Percentiles rank a stretch among this genome's conserved stretches.
Conservation (phyloP, 2,329 filamentous ascomycete species). For the Didymella segeticola region DNA sequence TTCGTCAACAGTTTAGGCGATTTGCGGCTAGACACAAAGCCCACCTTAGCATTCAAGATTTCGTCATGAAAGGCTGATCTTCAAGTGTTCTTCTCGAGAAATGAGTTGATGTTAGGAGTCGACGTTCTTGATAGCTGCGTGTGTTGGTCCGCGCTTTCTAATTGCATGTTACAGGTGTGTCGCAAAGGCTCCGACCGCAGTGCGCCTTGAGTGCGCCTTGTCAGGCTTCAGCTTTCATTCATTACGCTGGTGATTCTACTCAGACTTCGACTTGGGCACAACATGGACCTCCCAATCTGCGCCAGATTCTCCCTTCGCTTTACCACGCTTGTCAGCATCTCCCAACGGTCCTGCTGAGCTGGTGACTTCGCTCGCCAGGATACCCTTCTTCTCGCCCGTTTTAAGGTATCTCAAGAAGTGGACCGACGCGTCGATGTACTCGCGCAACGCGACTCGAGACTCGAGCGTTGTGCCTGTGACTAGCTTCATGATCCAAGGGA, state of each 20-base stretch:
- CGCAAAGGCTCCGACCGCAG: not conserved
- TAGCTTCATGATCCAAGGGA: slow-evolving; percentile 66
- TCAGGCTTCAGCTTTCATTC: slow-evolving; percentile 1
- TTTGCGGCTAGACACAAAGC: slow-evolving; percentile 9
- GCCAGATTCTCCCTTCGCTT: slow-evolving; percentile 31
- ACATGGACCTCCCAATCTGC: slow-evolving; percentile 55
- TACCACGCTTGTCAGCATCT: slow-evolving; percentile 33
- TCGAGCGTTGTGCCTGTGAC: slow-evolving; percentile 68
- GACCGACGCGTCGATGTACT: slow-evolving; percentile 66
- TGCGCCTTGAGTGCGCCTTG: slow-evolving; percentile 8
- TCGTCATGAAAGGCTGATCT: slow-evolving; percentile 1
- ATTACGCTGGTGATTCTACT: not conserved
- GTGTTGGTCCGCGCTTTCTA: not conserved
- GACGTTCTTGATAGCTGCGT: not conserved
- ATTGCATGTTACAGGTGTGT: slow-evolving; percentile 13
- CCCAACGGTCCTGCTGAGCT: slow-evolving; percentile 47
- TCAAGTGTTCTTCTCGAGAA: not conserved
- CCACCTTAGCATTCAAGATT: not conserved
- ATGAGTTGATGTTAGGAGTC: not conserved
- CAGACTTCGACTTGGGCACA: slow-evolving; percentile 33
- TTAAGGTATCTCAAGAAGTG: slow-evolving; percentile 63
- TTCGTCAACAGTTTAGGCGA: slow-evolving; percentile 18
- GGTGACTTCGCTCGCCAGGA: slow-evolving; percentile 59
- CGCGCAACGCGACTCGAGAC: slow-evolving; percentile 61
- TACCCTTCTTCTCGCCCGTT: slow-evolving; percentile 50